phyloP scores from a whole-genome alignment of 1,284 basidiomycete species.

The Cryptococcus sp. region DNA sequence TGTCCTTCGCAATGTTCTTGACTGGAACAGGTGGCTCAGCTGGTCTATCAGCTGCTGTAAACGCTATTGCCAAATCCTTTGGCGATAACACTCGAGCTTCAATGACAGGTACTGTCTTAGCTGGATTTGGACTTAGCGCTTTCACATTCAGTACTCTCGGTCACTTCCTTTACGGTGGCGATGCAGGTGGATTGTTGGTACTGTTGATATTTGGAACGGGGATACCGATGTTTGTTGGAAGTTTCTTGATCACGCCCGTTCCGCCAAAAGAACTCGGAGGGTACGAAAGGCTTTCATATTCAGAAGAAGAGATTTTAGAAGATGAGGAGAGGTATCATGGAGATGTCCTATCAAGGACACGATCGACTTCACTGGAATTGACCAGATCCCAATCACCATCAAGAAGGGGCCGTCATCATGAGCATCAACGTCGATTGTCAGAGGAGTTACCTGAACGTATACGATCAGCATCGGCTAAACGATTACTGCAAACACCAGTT shows the following conservation, averaged over 20 bases:
- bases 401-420: constrained; percentile 8
- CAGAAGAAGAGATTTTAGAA: constrained; percentile 13
- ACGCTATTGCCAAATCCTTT: constrained; percentile 47
- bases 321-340: constrained; percentile 5
- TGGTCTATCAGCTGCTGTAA: constrained; percentile 42
- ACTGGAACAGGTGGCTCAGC: constrained; percentile 44
- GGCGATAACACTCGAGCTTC: constrained; percentile 55
- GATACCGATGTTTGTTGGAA: constrained; percentile 63
- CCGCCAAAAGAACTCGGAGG: constrained; percentile 43
- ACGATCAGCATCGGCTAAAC: constrained; percentile 15
- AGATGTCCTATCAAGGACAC: background rate
- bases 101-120: constrained; percentile 66
- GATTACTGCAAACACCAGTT: constrained; percentile 14
- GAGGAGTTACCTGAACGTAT: background rate
- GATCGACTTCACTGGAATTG: constrained; percentile 28
- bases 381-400: constrained; percentile 9
- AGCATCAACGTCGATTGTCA: background rate
- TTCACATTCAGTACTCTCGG: constrained; percentile 70
- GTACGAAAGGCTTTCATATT: constrained; percentile 17
- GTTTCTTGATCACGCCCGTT: constrained; percentile 59
- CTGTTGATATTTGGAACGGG: constrained; percentile 67
- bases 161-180: constrained; percentile 62
- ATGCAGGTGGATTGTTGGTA: constrained; percentile 64
- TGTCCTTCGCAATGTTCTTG: constrained; percentile 38
- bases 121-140: constrained; percentile 78